A percentile compares a stretch with the other conserved stretches of the same genome.
These are phyloP conservation scores for Sporodiniella umbellata DNA, from an alignment of 371 early-diverging fungal genomes.

Conservation along the genomic window DNA sequence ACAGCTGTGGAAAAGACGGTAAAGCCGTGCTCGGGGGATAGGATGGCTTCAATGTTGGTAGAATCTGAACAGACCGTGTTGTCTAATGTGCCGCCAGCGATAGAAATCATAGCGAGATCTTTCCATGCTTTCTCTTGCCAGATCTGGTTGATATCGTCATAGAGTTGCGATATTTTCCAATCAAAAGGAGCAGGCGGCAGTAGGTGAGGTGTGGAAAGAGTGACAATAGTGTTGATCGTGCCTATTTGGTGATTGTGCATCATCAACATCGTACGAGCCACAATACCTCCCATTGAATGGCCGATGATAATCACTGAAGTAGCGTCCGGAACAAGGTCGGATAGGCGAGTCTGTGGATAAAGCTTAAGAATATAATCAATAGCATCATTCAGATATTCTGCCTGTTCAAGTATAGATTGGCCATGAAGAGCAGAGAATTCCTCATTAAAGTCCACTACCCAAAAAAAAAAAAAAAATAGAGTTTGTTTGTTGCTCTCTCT, in stretches of 20 bases:
- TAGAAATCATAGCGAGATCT: constrained; percentile 78
- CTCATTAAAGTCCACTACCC: constrained; percentile 88
- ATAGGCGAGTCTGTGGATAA: constrained; percentile 52
- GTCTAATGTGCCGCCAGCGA: constrained; percentile 92
- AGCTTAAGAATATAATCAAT: constrained; percentile 78
- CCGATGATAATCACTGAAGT: constrained; percentile 84
- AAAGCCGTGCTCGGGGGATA: constrained; percentile 69
- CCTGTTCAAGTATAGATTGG: constrained; percentile 78
- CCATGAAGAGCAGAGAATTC: constrained; percentile 90
- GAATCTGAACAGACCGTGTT: constrained; percentile 78
- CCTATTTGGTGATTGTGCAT: constrained; percentile 72
- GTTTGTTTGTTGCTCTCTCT: not conserved
- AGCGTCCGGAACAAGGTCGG: constrained; percentile 41
- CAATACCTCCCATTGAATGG: constrained; percentile 97
- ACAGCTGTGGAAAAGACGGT: constrained; percentile 73
- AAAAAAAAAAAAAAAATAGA: not conserved
- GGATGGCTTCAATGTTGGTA: constrained; percentile 71
- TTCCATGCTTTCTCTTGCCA: constrained; percentile 67
- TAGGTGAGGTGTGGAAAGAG: constrained; percentile 89
- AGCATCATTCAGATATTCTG: constrained; percentile 81
- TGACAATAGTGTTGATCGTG: constrained; percentile 81
- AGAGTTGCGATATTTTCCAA: constrained; percentile 71
- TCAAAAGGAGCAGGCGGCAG: constrained; percentile 84
- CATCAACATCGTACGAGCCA: constrained; percentile 79
- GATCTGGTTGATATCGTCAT: constrained; percentile 65